Evolutionary conservation across 2,329 filamentous ascomycete genomes (phyloP), one percentile per base, ranked within the genome.

Genomic region (Trichoderma sp.): DNA sequence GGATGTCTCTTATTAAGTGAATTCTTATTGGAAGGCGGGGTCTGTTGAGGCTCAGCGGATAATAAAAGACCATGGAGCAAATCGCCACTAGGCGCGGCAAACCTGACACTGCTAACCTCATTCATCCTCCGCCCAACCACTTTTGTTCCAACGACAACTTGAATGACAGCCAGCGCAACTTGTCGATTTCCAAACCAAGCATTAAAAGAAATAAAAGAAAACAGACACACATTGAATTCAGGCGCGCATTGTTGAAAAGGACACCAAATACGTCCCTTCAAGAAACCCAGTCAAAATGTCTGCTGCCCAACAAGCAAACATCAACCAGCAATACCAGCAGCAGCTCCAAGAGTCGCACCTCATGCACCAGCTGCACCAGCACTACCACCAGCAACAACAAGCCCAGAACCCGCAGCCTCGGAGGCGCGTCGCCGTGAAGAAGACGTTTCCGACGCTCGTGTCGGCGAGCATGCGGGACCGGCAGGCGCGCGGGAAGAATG

Each of bases 401-500:
- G 18, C 32, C 0, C 61, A 71, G 8, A 21, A 11, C 7, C 61
- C 21, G 14, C 43, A 32, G 47, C 11, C n/a, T 2, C 62, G 47
- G 11, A 6, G 70, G 14, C 34, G 51, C 32, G 21, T 11, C 14
- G 21, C n/a, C 18, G 36, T 26, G 36, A 71, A 63, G 68, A 64
- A 56, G 82, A 83, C 47, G 84, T 84, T n/a, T 63, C 69, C 53
- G 39, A 65, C 11, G 84, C 47, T 21, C 66, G 86, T 87, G 78
- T 87, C 86, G 0, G 74, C 82, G 24, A 79, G 82, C 72, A 88
- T 88, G 86, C 86, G 87, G 76, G 87, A 90, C 77, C 84, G 83
- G 6, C 88, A 90, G 78, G 86, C 88, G 5, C 83, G 88, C 53
- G 88, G 88, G 66, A 89, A 89, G 76, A 84, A 90, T 73, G 86